phyloP scores from a whole-genome alignment of 2,329 filamentous ascomycete genomes.

The Emmonsiellopsis sp. region DNA sequence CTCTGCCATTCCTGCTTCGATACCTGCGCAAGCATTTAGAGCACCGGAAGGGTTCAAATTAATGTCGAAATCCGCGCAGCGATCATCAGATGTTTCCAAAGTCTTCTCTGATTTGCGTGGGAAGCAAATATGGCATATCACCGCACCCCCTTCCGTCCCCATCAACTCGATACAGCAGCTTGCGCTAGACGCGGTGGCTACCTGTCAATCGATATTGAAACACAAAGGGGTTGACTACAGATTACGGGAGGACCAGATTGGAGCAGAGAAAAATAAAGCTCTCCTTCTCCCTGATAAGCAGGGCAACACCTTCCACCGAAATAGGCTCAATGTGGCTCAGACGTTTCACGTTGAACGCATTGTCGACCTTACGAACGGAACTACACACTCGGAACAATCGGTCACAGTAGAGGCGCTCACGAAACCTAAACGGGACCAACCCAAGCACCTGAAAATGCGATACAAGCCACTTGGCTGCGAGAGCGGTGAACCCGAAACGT shows the following conservation, averaged over 20 bases:
- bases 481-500: constrained; percentile 21
- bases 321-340: constrained; percentile 9
- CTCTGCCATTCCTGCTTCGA: constrained; percentile 4
- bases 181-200: constrained; percentile 30
- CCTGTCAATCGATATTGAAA: constrained; percentile 32
- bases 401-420: constrained; percentile 13
- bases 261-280: constrained; percentile 21
- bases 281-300: constrained; percentile 29
- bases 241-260: constrained; percentile 25
- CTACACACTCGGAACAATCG: background rate
- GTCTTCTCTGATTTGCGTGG: constrained; percentile 29
- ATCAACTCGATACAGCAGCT: constrained; percentile 36
- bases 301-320: constrained; percentile 24
- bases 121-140: constrained; percentile 42
- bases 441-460: constrained; percentile 35
- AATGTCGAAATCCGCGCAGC: constrained; percentile 22
- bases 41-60: constrained; percentile 35
- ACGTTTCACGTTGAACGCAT: constrained; percentile 16
- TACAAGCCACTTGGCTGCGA: constrained; percentile 34
- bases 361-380: constrained; percentile 5
- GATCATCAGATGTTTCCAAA: constrained; percentile 23
- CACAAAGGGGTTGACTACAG: constrained; percentile 35
- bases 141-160: constrained; percentile 35
- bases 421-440: constrained; percentile 31
- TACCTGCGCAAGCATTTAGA: constrained; percentile 29